Conservation (phyloP, 192 early-diverging fungal genomes). For the Allomyces macrogynus region DNA sequence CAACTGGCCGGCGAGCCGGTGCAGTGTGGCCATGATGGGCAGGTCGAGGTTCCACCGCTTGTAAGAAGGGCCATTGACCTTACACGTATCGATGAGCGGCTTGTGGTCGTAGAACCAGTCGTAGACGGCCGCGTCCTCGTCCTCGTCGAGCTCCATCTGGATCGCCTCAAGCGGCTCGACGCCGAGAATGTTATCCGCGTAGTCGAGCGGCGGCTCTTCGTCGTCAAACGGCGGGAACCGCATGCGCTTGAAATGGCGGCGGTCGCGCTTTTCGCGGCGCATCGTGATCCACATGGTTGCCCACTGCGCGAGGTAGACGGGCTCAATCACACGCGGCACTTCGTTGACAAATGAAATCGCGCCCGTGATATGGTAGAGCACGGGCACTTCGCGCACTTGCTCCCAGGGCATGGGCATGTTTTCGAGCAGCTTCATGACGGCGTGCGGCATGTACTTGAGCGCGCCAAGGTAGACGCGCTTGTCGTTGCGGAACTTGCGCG, state of each 20-base stretch:
- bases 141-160: constrained; percentile 94
- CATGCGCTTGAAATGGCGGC: constrained; percentile 97
- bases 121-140: constrained; percentile 74
- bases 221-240: constrained; percentile 96
- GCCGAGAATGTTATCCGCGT: constrained; percentile 94
- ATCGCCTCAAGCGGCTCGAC: constrained; percentile 95
- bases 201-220: constrained; percentile 96
- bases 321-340: constrained; percentile 83
- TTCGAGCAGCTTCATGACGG: constrained; percentile 89
- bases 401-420: constrained; percentile 99
- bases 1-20: constrained; percentile 76
- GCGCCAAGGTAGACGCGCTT: constrained; percentile 97
- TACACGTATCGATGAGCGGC: constrained; percentile 48
- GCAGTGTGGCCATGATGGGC: constrained; percentile 84
- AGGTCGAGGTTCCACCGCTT: constrained; percentile 75
- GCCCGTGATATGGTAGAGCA: constrained; percentile 93
- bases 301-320: constrained; percentile 97
- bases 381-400: constrained; percentile 86
- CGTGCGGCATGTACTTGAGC: constrained; percentile 95
- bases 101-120: constrained; percentile 98
- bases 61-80: constrained; percentile 78
- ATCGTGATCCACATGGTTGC: constrained; percentile 99
- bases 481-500: constrained; percentile 88
- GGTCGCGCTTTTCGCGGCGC: constrained; percentile 93
- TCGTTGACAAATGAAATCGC: constrained; percentile 98